Base-by-base conservation (phyloP, 1,284 basidiomycete species). In the Puccinia hordei region DNA sequence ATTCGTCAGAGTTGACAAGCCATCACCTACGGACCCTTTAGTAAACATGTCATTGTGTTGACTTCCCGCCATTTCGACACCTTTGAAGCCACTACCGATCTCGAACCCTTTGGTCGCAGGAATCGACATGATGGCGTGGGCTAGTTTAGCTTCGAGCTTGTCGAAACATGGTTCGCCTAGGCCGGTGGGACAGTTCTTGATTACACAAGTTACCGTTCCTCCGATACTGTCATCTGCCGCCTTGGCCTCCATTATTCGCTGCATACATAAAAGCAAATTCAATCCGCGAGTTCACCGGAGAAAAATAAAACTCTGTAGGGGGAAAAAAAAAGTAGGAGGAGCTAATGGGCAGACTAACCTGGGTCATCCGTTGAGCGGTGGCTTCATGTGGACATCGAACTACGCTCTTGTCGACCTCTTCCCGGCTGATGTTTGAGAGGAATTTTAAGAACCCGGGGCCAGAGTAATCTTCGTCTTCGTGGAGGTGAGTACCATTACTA, bases 21-120 rank as follows among this genome's bases (percentile, higher is more conserved):
- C 79, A 55, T 63, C 87, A 13, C 92, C 93, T 83, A 92, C 89
- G 6, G 87, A 86, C 82, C 90, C 90, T 75, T 87, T 85, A 53
- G 92, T 87, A 86, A 98, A 99, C 46, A 91, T 87, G 86, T 99
- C 97, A 86, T 99, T 99, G 88, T 99, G 97, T 84, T 89, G 88
- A 85, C 91, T 92, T 59, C 97, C 97, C 10, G 94, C 92, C 75
- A 98, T 91, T 86, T 94, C 91, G n/a, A 95, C 95, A 22, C 97
- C 97, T 82, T 91, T 89, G 90, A 99, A 98, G 44, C 97, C 97
- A 35, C 94, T 96, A 69, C 97, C 97, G 83, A 99, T 92, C 87
- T 99, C 97, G 86, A 99, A 99, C 4, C 91, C 95, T 86, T 99
- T 99, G 81, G 97, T 99, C 9, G 97, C 96, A 46, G 97, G 97